Base-by-base conservation (phyloP, 2,329 filamentous ascomycete genomes). In the Lecanicillium sp. region DNA sequence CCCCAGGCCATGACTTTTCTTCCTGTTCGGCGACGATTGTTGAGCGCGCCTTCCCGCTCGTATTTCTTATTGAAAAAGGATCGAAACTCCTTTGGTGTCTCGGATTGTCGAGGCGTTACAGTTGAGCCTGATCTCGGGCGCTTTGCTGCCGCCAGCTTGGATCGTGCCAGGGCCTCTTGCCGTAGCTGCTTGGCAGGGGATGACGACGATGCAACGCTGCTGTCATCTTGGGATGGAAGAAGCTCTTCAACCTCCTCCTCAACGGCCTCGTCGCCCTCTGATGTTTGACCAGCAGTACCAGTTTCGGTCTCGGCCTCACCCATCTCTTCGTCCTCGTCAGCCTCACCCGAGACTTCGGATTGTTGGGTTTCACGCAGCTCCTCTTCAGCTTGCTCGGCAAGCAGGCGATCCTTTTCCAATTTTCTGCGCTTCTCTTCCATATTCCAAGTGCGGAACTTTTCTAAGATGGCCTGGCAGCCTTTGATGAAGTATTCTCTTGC, bases 371-470 rank as follows among this genome's bases (percentile, higher is more conserved):
- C 66, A n/a, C 52, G 49, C n/a, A 45, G 47, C 15, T 55, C 53
- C n/a, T 54, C 54, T 8, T 57, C 56, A 11, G 49, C 51, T 20
- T 56, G 52, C 34, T 60, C 55, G 8, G 56, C 60, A 4, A 59
- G 42, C 9, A 46, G 53, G 39, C 79, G 80, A 44, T 90, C 87
- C 52, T 81, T 86, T 52, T 87, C 83, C 3, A 78, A 64, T 60
- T 87, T 87, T 43, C 86, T 71, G 31, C 83, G 77, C 65, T 89
- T 94, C 60, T 98, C 92, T 56, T 94, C 87, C 44, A 89, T 75
- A 45, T 81, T 88, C 89, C 89, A 97, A 39, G 77, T 69, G 36
- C 80, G 77, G 57, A 96, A 97, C 57, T 96, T 97, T 46, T 87
- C 79, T 15, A 97, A 71, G 20, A 97, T 81, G 0, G 74, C 73